Percentiles rank a stretch among this genome's conserved stretches.
Conservation (phyloP, 1,284 basidiomycete species). For the Fistulinella staudtii region DNA sequence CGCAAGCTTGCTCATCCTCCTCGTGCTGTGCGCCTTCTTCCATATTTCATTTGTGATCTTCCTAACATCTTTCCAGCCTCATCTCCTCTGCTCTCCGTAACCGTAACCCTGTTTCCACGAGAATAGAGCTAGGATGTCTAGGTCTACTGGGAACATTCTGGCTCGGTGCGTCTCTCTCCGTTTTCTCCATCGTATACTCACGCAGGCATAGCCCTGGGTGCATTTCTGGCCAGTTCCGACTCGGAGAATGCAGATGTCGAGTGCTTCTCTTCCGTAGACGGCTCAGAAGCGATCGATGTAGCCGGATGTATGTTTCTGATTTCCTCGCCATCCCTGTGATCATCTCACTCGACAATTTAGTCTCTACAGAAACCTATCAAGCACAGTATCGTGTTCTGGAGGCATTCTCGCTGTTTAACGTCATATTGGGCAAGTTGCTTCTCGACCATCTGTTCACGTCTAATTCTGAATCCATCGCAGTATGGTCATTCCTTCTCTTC, state of each 20-base stretch:
- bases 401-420: constrained; percentile 74
- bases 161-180: constrained; percentile 52
- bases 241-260: constrained; percentile 75
- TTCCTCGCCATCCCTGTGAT: not conserved
- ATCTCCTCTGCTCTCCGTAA: constrained; percentile 58
- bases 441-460: constrained; percentile 6
- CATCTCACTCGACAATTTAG: too few species aligned
- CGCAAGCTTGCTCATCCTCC: constrained; percentile 61
- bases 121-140: constrained; percentile 66
- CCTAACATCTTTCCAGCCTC: constrained; percentile 41
- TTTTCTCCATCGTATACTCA: constrained; percentile 14
- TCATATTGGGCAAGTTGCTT: constrained; percentile 53
- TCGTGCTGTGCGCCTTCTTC: constrained; percentile 52
- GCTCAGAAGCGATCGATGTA: constrained; percentile 50
- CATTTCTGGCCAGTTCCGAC: constrained; percentile 66
- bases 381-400: constrained; percentile 78
- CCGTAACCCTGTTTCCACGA: constrained; percentile 73
- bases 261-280: constrained; percentile 60
- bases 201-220: constrained; percentile 55
- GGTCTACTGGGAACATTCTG: constrained; percentile 72
- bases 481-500: constrained; percentile 56
- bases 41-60: not conserved
- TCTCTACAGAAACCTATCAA: constrained; percentile 70
- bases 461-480: constrained; percentile 36
- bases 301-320: constrained; percentile 51